Conservation (phyloP, 2,329 filamentous ascomycete genomes). For the Nannizzia gypsea region DNA sequence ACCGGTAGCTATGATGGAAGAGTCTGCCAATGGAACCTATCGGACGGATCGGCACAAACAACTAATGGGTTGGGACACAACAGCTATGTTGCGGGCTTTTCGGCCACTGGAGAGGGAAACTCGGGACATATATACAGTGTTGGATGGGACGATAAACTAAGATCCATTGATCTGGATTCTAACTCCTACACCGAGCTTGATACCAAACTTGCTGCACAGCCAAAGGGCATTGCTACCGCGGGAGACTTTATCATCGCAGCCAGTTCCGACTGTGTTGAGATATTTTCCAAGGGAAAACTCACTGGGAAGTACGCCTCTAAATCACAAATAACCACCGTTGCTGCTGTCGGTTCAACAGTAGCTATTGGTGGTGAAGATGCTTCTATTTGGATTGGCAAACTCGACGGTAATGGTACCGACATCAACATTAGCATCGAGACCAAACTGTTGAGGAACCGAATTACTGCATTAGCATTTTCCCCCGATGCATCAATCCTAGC, state of each 20-base stretch:
- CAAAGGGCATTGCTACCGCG: constrained; percentile 56
- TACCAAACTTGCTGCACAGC: constrained; percentile 62
- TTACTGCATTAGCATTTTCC: constrained; percentile 78
- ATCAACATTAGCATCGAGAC: constrained; percentile 50
- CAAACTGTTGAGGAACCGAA: constrained; percentile 55
- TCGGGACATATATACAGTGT: constrained; percentile 62
- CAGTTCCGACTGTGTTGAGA: constrained; percentile 46
- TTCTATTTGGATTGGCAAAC: constrained; percentile 60
- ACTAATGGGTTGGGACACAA: constrained; percentile 73
- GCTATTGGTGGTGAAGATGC: constrained; percentile 69
- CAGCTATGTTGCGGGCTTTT: constrained; percentile 72
- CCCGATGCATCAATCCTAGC: constrained; percentile 64
- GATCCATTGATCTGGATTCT: constrained; percentile 61
- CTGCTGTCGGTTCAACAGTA: constrained; percentile 54
- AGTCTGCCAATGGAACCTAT: constrained; percentile 71
- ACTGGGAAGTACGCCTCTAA: constrained; percentile 50
- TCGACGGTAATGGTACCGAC: constrained; percentile 45
- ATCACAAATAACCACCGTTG: constrained; percentile 58
- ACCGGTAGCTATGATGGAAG: constrained; percentile 89
- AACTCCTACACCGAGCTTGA: constrained; percentile 62
- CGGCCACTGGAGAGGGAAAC: constrained; percentile 39
- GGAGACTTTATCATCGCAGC: constrained; percentile 46
- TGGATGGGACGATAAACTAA: constrained; percentile 87
- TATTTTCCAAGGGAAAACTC: constrained; percentile 47
- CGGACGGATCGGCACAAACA: constrained; percentile 53